Percentiles rank a stretch among this genome's conserved stretches.
phyloP scores from a whole-genome alignment of 768 basidiomycete species.

The Megacollybia marginata region DNA sequence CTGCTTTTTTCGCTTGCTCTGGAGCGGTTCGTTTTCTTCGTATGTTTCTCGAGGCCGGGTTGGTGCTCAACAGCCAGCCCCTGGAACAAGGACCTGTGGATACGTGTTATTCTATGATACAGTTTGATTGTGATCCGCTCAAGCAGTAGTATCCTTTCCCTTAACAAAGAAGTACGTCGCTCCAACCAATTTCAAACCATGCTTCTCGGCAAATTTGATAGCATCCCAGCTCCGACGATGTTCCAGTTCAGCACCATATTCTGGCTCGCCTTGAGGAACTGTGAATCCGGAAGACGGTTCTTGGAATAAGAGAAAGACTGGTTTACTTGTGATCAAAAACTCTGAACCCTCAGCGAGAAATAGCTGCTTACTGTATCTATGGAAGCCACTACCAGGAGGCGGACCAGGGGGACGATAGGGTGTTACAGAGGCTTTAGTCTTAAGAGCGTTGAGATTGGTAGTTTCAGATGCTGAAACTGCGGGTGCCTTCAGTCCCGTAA shows the following conservation, averaged over 20 bases:
- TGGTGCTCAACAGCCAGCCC: too few species aligned
- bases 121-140: too few species aligned
- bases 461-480: slow-evolving; percentile 16
- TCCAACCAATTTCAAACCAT: slow-evolving; percentile 51
- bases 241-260: slow-evolving; percentile 34
- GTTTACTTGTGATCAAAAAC: background rate
- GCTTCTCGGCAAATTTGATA: slow-evolving; percentile 38
- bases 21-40: too few species aligned
- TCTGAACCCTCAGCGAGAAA: background rate
- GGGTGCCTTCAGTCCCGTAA: slow-evolving; percentile 29
- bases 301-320: slow-evolving; percentile 53
- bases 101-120: too few species aligned
- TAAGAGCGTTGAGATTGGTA: slow-evolving; percentile 27
- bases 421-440: slow-evolving; percentile 40
- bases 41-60: too few species aligned
- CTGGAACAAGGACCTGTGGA: too few species aligned
- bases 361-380: slow-evolving; percentile 46
- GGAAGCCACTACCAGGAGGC: slow-evolving; percentile 42
- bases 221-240: slow-evolving; percentile 52
- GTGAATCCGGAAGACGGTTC: slow-evolving; percentile 38
- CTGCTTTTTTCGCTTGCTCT: too few species aligned
- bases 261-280: slow-evolving; percentile 37
- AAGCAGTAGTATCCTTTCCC: too few species aligned
- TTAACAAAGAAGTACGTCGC: slow-evolving; percentile 47
- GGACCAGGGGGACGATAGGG: slow-evolving; percentile 54